Conservation (phyloP, 2,329 filamentous ascomycete species). For the Beauveria rudraprayagi region DNA sequence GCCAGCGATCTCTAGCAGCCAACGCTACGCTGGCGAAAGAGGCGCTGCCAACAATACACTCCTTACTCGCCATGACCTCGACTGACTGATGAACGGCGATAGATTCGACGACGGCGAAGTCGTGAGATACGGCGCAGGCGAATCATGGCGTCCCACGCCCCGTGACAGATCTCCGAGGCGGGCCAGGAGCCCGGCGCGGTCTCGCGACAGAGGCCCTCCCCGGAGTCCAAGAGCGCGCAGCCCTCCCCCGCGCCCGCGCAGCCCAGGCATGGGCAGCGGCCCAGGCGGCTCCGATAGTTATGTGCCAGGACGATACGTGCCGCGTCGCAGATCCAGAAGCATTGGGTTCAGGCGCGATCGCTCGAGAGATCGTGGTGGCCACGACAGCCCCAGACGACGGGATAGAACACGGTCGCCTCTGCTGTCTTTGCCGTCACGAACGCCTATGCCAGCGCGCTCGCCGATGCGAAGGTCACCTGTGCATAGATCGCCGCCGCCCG, state of each 20-base stretch:
- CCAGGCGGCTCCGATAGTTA: constrained; percentile 35
- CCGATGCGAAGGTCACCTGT: constrained; percentile 16
- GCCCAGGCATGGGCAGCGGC: not conserved
- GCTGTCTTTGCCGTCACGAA: not conserved
- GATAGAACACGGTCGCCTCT: constrained; percentile 29
- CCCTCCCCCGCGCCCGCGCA: constrained; percentile 17
- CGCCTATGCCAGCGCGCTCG: constrained; percentile 18
- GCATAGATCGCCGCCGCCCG: constrained; percentile 15
- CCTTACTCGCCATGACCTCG: not conserved
- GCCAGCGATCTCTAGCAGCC: not conserved
- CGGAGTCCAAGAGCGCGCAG: constrained; percentile 32
- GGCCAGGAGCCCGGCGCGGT: constrained; percentile 24
- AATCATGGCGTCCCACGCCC: constrained; percentile 53
- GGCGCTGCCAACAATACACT: not conserved
- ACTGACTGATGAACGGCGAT: not conserved
- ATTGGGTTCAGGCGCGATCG: constrained; percentile 33
- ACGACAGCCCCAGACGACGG: constrained; percentile 27
- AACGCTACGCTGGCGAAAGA: not conserved
- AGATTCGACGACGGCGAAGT: constrained; percentile 57
- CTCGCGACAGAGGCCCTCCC: constrained; percentile 18
- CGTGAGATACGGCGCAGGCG: constrained; percentile 52
- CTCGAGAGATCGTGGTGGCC: constrained; percentile 27
- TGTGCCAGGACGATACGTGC: constrained; percentile 35
- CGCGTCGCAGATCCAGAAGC: constrained; percentile 35
- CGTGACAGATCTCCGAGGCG: constrained; percentile 25